These are phyloP conservation scores for Podospora anserina DNA, from an alignment of 495 filamentous ascomycete species.

Conservation along the genomic window DNA sequence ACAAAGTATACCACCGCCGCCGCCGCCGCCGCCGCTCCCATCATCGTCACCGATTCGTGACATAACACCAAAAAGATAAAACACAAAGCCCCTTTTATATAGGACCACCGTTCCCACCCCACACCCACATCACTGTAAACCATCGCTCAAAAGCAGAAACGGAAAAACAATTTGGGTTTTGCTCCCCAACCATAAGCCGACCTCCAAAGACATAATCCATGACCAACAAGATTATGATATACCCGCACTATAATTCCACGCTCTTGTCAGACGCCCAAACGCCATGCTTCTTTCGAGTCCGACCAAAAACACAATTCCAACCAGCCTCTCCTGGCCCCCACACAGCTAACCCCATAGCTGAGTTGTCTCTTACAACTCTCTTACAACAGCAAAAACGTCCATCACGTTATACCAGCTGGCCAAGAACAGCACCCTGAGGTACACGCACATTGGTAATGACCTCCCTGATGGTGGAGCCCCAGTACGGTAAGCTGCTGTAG, in stretches of 20 bases:
- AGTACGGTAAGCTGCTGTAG: constrained; percentile 22
- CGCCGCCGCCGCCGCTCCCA: no score
- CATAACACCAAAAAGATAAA: neutral
- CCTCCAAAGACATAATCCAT: neutral
- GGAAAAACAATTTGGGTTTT: neutral
- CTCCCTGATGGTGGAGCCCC: neutral
- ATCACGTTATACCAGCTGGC: neutral
- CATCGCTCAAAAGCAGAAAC: neutral
- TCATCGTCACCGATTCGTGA: neutral
- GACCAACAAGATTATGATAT: neutral
- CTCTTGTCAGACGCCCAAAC: neutral
- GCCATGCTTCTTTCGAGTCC: neutral
- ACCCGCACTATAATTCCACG: neutral
- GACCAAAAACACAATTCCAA: neutral
- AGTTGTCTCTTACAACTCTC: neutral
- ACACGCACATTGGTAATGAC: neutral
- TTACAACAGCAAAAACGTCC: neutral
- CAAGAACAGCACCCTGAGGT: neutral
- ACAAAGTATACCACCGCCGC: neutral
- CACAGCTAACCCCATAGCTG: neutral
- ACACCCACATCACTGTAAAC: neutral
- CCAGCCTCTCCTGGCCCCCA: no score
- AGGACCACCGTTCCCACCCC: neutral
- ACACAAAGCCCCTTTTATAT: neutral
- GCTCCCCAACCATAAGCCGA: neutral